Conservation (phyloP, 2,329 filamentous ascomycete species). For the Aspergillus clavatus region DNA sequence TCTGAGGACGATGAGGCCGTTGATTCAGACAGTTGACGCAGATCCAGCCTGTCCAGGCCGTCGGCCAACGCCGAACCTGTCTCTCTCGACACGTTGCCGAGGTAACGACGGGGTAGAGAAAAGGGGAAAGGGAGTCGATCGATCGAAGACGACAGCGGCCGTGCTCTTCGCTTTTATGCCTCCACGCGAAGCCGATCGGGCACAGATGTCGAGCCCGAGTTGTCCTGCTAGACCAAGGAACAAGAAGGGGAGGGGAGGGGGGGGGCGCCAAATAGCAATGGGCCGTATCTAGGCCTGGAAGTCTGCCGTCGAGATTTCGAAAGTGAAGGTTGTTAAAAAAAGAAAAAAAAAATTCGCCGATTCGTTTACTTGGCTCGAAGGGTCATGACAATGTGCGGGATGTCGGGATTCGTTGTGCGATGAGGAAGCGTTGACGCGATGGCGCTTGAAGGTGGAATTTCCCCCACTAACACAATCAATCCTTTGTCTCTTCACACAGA, state of each 20-base stretch:
- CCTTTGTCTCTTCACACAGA: constrained; percentile 5
- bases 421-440: constrained; percentile 22
- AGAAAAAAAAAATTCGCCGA: neutral
- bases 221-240: neutral
- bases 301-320: too few relatives aligned
- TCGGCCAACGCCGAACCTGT: constrained; percentile 43
- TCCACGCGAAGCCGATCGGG: constrained; percentile 8
- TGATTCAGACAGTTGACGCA: constrained; percentile 43
- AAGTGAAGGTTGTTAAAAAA: too few relatives aligned
- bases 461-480: constrained; percentile 18
- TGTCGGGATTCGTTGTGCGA: constrained; percentile 30
- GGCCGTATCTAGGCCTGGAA: neutral
- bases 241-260: neutral
- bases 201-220: neutral
- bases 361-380: constrained; percentile 19
- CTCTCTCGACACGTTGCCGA: constrained; percentile 45
- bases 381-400: constrained; percentile 32
- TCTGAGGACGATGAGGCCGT: constrained; percentile 37
- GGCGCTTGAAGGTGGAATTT: constrained; percentile 2
- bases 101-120: constrained; percentile 14
- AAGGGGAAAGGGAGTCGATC: too few relatives aligned
- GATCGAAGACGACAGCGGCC: constrained; percentile 6
- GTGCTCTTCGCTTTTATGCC: constrained; percentile 6
- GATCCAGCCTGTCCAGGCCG: constrained; percentile 46
- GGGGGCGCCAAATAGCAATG: neutral